Evolutionary conservation across 345 rosid species (phyloP).

Genomic region (Triadica sebifera): DNA sequence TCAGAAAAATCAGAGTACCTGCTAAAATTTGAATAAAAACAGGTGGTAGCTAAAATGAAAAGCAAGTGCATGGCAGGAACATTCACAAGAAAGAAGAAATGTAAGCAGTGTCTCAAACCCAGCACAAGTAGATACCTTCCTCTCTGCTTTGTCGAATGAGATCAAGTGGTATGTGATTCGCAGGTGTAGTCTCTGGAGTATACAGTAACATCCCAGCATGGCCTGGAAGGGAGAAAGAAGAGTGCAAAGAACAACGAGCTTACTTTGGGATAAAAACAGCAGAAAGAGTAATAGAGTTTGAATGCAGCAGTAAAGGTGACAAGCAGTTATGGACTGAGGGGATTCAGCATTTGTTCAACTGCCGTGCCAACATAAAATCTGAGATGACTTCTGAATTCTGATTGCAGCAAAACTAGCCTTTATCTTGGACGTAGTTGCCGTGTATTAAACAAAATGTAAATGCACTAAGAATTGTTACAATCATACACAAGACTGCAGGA

Average conservation of each 20-base stretch:
- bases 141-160: neutral
- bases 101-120: conserved; percentile 45
- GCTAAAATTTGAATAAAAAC: conserved; percentile 16
- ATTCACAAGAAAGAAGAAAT: conserved; percentile 77
- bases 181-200: conserved; percentile 70
- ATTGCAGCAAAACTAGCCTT: conserved; percentile 11
- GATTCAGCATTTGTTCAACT: conserved; percentile 61
- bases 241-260: conserved; percentile 41
- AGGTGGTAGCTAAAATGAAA: conserved; percentile 85
- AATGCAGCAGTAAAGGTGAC: conserved; percentile 61
- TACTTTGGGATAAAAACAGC: conserved; percentile 73
- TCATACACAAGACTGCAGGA: neutral
- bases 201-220: conserved; percentile 56
- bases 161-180: conserved; percentile 14
- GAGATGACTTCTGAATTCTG: conserved; percentile 7
- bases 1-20: neutral
- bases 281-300: conserved; percentile 77
- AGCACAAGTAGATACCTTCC: conserved; percentile 9
- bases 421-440: neutral
- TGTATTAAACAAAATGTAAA: conserved; percentile 3
- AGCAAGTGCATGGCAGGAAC: conserved; percentile 91
- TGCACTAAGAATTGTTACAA: conserved; percentile 15
- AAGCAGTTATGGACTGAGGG: conserved; percentile 82
- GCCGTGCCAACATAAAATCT: conserved; percentile 33
- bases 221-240: conserved; percentile 53